Base-by-base conservation (phyloP, 2,329 filamentous ascomycete genomes). In the Bipolaris oryzae region DNA sequence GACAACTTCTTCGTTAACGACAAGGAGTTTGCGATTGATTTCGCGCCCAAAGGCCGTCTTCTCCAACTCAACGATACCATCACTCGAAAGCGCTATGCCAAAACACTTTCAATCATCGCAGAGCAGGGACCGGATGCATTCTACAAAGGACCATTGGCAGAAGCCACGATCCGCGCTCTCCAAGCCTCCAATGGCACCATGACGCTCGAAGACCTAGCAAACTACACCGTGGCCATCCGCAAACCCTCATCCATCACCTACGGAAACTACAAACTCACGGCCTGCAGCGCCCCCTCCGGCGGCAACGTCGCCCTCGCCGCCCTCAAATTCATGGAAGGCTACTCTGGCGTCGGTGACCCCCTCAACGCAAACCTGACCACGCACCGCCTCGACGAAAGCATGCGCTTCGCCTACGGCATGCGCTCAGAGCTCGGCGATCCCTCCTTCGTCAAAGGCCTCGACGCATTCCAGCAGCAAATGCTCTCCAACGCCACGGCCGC, bases 401-500 rank as follows among this genome's bases (percentile, higher is more conserved):
- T 96, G 79, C 85, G 92, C 20, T 98, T 96, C 74, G 92, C 86
- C 2, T 98, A 97, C 72, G 92, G 89, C 35, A 75, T 81, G 66
- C 87, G 92, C 55, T 83, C 87, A n/a, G 82, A 88, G 25, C 84
- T 98, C 0, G 94, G 92, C 4, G 95, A 98, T 73, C 95, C 94
- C 0, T 80, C 79, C 1, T 96, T 89, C 72, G 85, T 96, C 3
- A 64, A 81, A 0, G 85, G 85, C 28, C 79, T 94, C 48, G 77
- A 81, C 7, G 74, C 78, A 7, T 89, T 89, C 63, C 87, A 97
- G 74, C 73, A 81, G 1, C 73, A 66, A 23, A 90, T 98, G 81
- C 76, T 97, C 16, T 84, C 84, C 41, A 77, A 83, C 0, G 73
- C 77, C 0, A 87, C 85, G 0, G 87, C 89, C 0, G 78, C 79